Percentiles rank a stretch among this genome's conserved stretches.
Evolutionary conservation across 768 basidiomycete species (phyloP).

Genomic region (Tylopilus subfusipes): DNA sequence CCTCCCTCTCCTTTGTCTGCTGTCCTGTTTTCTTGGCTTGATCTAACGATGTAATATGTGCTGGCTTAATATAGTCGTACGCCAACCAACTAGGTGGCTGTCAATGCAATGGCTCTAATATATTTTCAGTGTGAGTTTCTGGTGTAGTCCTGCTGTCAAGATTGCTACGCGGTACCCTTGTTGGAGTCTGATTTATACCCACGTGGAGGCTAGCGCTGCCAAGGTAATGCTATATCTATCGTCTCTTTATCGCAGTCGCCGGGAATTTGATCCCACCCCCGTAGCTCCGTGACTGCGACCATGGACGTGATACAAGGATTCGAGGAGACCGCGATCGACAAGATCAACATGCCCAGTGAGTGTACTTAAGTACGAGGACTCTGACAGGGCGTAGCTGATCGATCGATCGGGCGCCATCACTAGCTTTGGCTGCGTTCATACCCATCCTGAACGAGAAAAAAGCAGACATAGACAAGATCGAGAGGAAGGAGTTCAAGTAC

Average conservation of each 20-base stretch:
- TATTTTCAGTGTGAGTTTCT: background rate
- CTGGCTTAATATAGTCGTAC: constrained; percentile 4
- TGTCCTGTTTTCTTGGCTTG: constrained; percentile 7
- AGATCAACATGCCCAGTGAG: constrained; percentile 36
- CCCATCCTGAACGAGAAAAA: constrained; percentile 49
- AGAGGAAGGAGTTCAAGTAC: constrained; percentile 55
- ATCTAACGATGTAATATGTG: constrained; percentile 13
- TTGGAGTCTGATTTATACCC: too few relatives aligned
- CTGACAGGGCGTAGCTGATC: background rate
- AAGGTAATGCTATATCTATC: background rate
- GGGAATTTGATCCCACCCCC: background rate
- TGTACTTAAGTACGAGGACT: background rate
- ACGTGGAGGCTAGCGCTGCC: too few relatives aligned
- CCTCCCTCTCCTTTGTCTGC: background rate
- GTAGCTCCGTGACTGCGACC: background rate
- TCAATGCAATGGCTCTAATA: background rate
- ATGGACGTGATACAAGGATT: constrained; percentile 39
- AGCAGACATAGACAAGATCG: constrained; percentile 43
- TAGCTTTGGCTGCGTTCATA: constrained; percentile 48
- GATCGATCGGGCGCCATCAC: constrained; percentile 3
- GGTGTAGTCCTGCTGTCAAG: too few relatives aligned
- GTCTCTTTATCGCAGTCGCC: background rate
- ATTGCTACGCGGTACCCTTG: too few relatives aligned
- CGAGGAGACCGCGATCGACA: constrained; percentile 29
- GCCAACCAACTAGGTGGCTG: background rate